A percentile compares a stretch with the other conserved stretches of the same genome.
These are phyloP conservation scores for Xylaria palmicola DNA, from an alignment of 495 filamentous ascomycete genomes.

Conservation along the genomic window DNA sequence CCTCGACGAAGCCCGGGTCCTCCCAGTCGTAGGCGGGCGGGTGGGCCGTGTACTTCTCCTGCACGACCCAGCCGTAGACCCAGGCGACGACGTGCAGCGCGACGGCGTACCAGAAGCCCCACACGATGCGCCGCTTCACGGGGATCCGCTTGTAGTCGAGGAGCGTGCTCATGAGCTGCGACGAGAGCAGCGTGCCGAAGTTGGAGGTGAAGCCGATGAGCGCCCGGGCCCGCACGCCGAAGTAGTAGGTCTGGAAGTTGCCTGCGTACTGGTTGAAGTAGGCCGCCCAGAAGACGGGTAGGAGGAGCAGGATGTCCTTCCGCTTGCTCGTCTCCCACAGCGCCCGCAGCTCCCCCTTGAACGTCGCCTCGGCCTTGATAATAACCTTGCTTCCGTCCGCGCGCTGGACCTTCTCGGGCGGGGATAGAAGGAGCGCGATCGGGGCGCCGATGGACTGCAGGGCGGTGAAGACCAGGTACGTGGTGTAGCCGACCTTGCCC, in stretches of 20 bases:
- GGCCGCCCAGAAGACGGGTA: constrained; percentile 55
- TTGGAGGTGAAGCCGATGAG: constrained; percentile 51
- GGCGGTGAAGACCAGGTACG: constrained; percentile 55
- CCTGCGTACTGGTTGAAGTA: constrained; percentile 59
- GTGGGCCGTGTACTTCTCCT: constrained; percentile 45
- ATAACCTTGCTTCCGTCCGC: constrained; percentile 43
- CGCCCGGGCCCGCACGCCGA: constrained; percentile 55
- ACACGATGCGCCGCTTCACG: constrained; percentile 40
- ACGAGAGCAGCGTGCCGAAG: constrained; percentile 36
- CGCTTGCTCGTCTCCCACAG: constrained; percentile 46
- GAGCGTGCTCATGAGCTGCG: constrained; percentile 41
- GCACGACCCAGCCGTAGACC: constrained; percentile 51
- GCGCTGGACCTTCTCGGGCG: constrained; percentile 55
- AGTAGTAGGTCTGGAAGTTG: constrained; percentile 62
- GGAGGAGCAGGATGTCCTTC: constrained; percentile 50
- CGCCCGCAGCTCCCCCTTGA: constrained; percentile 47
- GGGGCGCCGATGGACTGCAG: constrained; percentile 55
- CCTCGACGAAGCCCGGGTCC: constrained; percentile 44
- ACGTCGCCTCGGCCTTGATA: constrained; percentile 40
- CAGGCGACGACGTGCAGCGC: constrained; percentile 43
- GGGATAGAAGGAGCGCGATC: constrained; percentile 50
- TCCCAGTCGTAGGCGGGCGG: constrained; percentile 45
- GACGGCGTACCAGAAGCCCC: constrained; percentile 45
- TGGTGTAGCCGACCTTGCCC: constrained; percentile 55
- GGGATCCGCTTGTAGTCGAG: constrained; percentile 41